Evolutionary conservation across 768 basidiomycete genomes (phyloP).

Genomic region (Mycena crocata): DNA sequence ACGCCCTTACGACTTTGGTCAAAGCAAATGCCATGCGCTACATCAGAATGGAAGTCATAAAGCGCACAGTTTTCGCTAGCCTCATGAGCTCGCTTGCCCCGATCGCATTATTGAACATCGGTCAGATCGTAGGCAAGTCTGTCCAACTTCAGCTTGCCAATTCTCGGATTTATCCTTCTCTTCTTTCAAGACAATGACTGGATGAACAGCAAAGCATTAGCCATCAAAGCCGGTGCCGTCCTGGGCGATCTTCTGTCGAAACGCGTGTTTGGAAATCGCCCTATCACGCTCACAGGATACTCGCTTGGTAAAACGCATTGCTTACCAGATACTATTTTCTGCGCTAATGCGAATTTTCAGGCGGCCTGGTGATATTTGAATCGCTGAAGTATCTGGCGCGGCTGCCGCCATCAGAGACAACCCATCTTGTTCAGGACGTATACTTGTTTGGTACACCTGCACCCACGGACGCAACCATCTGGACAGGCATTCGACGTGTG

Average conservation of each 20-base stretch:
- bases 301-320: slow-evolving; percentile 49
- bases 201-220: slow-evolving; percentile 66
- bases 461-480: slow-evolving; percentile 51
- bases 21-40: slow-evolving; percentile 63
- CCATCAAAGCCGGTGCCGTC: slow-evolving; percentile 64
- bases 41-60: slow-evolving; percentile 60
- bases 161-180: neutral
- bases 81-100: slow-evolving; percentile 64
- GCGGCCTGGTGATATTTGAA: slow-evolving; percentile 62
- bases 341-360: neutral
- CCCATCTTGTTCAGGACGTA: slow-evolving; percentile 64
- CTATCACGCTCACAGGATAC: slow-evolving; percentile 67
- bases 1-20: slow-evolving; percentile 56
- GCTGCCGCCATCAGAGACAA: slow-evolving; percentile 56
- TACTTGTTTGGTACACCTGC: slow-evolving; percentile 66
- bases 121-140: slow-evolving; percentile 62
- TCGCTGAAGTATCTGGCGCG: slow-evolving; percentile 61
- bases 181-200: slow-evolving; percentile 63
- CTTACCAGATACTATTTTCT: neutral
- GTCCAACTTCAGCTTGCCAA: too few species aligned
- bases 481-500: slow-evolving; percentile 61
- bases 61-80: slow-evolving; percentile 61
- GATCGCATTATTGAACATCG: slow-evolving; percentile 61
- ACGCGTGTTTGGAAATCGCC: slow-evolving; percentile 64
- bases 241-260: slow-evolving; percentile 62